A percentile compares a stretch with the other conserved stretches of the same genome.
These are phyloP conservation scores for Meripilus lineatus DNA, from an alignment of 1,284 basidiomycete species.

Conservation along the genomic window DNA sequence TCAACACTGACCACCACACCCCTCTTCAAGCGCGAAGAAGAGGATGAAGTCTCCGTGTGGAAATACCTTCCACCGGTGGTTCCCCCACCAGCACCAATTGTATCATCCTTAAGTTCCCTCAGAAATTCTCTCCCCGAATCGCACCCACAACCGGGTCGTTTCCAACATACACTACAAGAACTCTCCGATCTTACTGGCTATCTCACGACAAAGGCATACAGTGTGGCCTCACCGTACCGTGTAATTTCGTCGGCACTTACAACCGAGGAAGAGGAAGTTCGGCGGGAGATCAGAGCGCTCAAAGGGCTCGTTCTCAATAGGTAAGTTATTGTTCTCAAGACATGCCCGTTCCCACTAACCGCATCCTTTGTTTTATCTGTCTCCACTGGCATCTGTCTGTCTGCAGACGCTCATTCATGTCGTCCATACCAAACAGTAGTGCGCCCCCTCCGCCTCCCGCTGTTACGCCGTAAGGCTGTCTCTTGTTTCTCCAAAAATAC, in stretches of 20 bases:
- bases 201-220: constrained; percentile 57
- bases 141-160: constrained; percentile 22
- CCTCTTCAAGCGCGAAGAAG: constrained; percentile 35
- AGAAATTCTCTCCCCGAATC: constrained; percentile 37
- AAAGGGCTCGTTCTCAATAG: constrained; percentile 66
- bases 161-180: constrained; percentile 51
- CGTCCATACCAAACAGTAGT: constrained; percentile 24
- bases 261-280: constrained; percentile 57
- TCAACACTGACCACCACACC: constrained; percentile 49
- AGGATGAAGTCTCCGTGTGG: constrained; percentile 41
- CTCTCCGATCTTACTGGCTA: constrained; percentile 64
- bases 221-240: constrained; percentile 31
- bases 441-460: neutral
- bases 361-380: neutral
- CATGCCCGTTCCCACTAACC: neutral
- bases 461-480: neutral
- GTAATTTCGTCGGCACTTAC: constrained; percentile 23
- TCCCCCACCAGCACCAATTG: constrained; percentile 37
- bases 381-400: constrained; percentile 2
- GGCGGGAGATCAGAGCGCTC: constrained; percentile 58
- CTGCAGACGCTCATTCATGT: constrained; percentile 46
- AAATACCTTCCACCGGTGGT: constrained; percentile 40
- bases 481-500: too few species aligned
- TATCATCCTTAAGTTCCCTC: constrained; percentile 43
- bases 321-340: constrained; percentile 32